Evolutionary conservation across 208 protist genomes (phyloP).

Genomic region (Leishmania braziliensis): DNA sequence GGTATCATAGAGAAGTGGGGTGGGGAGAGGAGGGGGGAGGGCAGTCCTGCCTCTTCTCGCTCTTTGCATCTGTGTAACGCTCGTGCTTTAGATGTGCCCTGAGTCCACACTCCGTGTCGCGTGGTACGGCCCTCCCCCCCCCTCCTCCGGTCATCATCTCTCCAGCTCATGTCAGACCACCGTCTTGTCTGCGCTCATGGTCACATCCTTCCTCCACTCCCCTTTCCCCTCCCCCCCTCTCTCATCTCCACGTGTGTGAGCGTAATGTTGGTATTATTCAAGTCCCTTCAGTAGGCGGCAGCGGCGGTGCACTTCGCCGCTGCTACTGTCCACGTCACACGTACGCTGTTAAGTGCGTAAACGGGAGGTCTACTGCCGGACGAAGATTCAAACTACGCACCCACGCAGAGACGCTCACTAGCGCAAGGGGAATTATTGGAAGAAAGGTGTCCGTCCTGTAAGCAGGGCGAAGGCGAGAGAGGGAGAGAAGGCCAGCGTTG

Average conservation of each 20-base stretch:
- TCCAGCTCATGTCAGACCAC: background rate
- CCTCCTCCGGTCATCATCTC: background rate
- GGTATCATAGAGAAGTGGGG: no score
- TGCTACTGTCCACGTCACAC: background rate
- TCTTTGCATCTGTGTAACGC: background rate
- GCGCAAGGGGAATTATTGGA: background rate
- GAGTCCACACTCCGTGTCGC: background rate
- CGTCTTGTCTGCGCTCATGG: background rate
- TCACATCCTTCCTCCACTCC: background rate
- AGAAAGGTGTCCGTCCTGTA: background rate
- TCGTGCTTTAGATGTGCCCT: background rate
- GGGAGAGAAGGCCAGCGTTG: background rate
- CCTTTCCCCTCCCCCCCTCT: background rate
- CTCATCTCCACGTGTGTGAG: background rate
- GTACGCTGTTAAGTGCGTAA: background rate
- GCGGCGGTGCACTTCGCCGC: background rate
- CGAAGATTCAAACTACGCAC: background rate
- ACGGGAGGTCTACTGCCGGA: background rate
- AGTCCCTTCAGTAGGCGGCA: background rate
- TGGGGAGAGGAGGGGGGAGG: no score
- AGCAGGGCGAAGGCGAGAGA: background rate
- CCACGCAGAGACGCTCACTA: background rate
- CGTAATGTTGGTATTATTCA: no score
- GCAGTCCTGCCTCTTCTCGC: no score
- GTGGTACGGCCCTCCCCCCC: background rate